Conservation (phyloP, 2,329 filamentous ascomycete genomes). For the Neofusicoccum cordaticola region DNA sequence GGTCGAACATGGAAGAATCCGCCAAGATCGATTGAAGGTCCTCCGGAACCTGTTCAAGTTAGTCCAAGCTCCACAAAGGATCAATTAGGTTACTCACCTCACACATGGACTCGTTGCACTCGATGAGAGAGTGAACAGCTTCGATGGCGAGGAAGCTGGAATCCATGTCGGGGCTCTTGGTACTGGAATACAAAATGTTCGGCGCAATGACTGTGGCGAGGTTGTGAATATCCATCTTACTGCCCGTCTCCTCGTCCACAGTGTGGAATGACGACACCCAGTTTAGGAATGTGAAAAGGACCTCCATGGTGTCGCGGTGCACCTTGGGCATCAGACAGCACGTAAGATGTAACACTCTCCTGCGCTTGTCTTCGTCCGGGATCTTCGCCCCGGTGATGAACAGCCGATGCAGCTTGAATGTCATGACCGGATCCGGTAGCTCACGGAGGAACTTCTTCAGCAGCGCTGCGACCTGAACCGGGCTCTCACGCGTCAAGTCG, state of each 20-base stretch:
- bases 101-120: conserved; percentile 94
- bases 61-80: conserved; percentile 20
- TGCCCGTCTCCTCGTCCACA: conserved; percentile 92
- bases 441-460: conserved; percentile 94
- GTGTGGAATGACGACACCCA: conserved; percentile 98
- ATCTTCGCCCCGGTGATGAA: conserved; percentile 91
- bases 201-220: conserved; percentile 95
- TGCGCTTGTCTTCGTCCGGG: conserved; percentile 73
- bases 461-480: conserved; percentile 89
- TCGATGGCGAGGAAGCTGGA: conserved; percentile 93
- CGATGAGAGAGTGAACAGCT: conserved; percentile 86
- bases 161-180: conserved; percentile 53
- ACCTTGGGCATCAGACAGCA: conserved; percentile 91
- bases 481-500: conserved; percentile 82
- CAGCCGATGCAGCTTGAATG: conserved; percentile 87
- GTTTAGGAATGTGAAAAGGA: conserved; percentile 92
- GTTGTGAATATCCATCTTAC: conserved; percentile 99
- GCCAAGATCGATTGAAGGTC: conserved; percentile 83
- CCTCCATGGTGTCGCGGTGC: conserved; percentile 90
- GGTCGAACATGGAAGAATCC: conserved; percentile 78
- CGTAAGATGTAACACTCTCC: conserved; percentile 81
- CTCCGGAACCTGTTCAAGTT: conserved; percentile 72
- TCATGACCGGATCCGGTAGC: conserved; percentile 90
- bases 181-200: conserved; percentile 79
- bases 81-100: conserved; percentile 64